Evolutionary conservation across 257 asterid species (phyloP), one percentile per base, ranked within the genome.

Genomic region (Solanum chiquidenum): DNA sequence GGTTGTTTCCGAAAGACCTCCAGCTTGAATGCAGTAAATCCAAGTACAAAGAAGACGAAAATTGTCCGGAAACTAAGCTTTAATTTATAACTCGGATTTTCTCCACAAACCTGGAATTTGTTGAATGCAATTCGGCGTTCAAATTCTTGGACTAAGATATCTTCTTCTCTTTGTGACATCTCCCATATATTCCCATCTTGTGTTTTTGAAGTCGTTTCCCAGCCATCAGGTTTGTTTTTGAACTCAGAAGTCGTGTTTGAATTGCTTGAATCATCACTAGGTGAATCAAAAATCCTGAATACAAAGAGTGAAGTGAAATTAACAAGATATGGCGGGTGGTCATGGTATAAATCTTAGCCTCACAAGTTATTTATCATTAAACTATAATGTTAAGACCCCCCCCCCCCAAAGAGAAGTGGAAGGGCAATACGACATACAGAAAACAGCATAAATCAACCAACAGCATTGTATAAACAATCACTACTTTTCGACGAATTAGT

Each of bases 101-200:
- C 66, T 46, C 71, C 21, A 91, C 89, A 69, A 73, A 95, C 99
- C 98, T 95, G 98, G 89, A 95, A 97, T 86, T 97, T 97, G 88
- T 94, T 97, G 94, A 90, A 97, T 34, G 99, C 98, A 42, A 97
- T 95, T 55, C 99, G 93, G 34, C 98, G 98, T 90, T 95, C 99
- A 89, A 93, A 97, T 91, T 97, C 99, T 93, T 97, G 99, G 90
- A 95, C 98, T 72, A 97, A 88, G 86, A 97, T 94, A 86, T 95
- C 99, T 91, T 97, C 98, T 91, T 97, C 99, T 89, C 99, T 94
- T 87, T 94, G 98, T 60, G 98, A 93, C 93, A 97, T 94, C 91
- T 95, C 98, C 99, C 99, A 97, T 72, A 97, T 88, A 87, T 90
- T 97, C 71, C 98, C 98, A 76, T 95, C 98, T 25, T 92, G 92